Evolutionary conservation across 768 basidiomycete genomes (phyloP), one percentile per base, ranked within the genome.

Genomic region (Cystofilobasidium ferigula): DNA sequence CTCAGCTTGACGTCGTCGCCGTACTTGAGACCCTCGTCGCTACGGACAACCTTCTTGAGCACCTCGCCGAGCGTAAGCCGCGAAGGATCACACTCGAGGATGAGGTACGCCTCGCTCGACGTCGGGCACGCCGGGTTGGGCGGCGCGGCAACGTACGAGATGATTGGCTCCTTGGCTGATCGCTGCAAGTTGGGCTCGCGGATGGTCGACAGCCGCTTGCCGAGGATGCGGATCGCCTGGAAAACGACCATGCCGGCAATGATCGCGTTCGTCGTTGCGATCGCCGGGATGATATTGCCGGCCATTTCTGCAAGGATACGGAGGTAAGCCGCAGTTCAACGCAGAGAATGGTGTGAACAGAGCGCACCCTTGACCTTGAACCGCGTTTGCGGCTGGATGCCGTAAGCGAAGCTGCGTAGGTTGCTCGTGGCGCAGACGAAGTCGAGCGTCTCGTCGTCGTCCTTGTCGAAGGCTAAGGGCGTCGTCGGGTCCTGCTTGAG

Each of bases 221-320:
- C 42, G 26, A 98, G 80, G 48, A 95, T 80, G 64, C 91, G 86
- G 26, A 97, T 78, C 0, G 92, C 88, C 75, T 97, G 93, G 53
- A 97, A 81, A 28, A 98, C 92, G 73, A 98, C 91, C 43, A 94
- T 79, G 0, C 94, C 95, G 0, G 95, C 87, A 70, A 98, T 85
- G 75, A 99, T 89, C 13, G 95, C 95, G 74, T 99, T 99, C 28
- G 95, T 99, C 4, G 95, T 99, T 6, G 95, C 95, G 71, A 99
- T 98, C 1, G 95, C 95, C 8, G 95, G 95, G 69, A 98, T 99
- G 72, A 99, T 98, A 76, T 99, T 99, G 13, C 95, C 95, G 0
- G 95, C 95, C 89, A 97, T 98, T 77, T 97, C 93, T 94, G 75
- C 26, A 28, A 28, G 32, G 38, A 32, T n/a, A 22, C 10, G 38